Evolutionary conservation across 2,329 filamentous ascomycete species (phyloP).

Genomic region (Fusarium sp.): DNA sequence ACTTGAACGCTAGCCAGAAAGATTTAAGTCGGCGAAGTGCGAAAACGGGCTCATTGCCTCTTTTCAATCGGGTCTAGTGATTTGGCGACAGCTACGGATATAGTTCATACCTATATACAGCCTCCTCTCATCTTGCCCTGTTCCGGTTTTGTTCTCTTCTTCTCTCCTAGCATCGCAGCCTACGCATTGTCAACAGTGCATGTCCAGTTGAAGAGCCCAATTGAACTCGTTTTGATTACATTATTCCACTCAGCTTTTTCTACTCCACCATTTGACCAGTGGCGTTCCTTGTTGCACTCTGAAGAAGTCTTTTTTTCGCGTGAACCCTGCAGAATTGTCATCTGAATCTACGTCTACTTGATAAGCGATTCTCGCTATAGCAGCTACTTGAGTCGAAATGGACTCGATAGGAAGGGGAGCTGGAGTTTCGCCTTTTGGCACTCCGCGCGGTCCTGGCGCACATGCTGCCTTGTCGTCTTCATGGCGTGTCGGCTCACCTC

Average conservation of each 20-base stretch:
- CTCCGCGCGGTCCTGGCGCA: constrained; percentile 39
- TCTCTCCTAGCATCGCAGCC: constrained; percentile 17
- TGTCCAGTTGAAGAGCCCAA: constrained; percentile 14
- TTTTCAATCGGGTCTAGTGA: constrained; percentile 36
- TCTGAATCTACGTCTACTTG: constrained; percentile 20
- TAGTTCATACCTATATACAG: constrained; percentile 22
- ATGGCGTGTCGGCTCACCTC: constrained; percentile 72
- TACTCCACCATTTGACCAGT: constrained; percentile 24
- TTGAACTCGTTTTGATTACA: constrained; percentile 27
- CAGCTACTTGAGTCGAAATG: constrained; percentile 19
- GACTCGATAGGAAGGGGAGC: constrained; percentile 41
- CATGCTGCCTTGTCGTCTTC: constrained; percentile 56
- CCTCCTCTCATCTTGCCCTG: constrained; percentile 20
- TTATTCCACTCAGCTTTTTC: constrained; percentile 30
- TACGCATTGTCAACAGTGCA: constrained; percentile 5
- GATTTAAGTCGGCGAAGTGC: constrained; percentile 38
- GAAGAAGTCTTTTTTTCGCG: constrained; percentile 22
- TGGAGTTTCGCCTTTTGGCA: constrained; percentile 42
- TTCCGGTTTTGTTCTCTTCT: not conserved
- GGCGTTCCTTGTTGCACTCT: constrained; percentile 28
- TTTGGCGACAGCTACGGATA: constrained; percentile 28
- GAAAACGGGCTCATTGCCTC: constrained; percentile 30
- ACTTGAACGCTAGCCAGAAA: constrained; percentile 31
- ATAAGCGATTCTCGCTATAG: constrained; percentile 8
- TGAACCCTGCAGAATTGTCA: constrained; percentile 23